Evolutionary conservation across 2,329 filamentous ascomycete species (phyloP), one percentile per base, ranked within the genome.

Genomic region (Fusarium albidum): DNA sequence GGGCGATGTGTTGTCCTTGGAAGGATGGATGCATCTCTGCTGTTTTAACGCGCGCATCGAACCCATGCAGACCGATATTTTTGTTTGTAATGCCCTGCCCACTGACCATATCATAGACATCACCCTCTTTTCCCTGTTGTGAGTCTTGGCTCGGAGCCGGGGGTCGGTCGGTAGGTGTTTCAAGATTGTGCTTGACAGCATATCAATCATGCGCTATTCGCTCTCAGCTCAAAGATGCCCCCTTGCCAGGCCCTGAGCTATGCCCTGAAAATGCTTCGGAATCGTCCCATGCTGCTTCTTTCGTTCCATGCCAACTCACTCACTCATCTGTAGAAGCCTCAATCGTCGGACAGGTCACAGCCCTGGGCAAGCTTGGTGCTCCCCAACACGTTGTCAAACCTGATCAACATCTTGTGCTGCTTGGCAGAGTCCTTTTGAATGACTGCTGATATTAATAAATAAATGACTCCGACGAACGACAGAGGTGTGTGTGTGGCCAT

Each of bases 81-180:
- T 35, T 18, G 35, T 21, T 50, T 41, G 41, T 56, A 31, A 59
- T 60, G 57, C 57, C 40, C 39, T 29, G 43, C 46, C n/a, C 18
- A 14, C 58, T 17, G 28, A 33, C 50, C 28, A 26, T 56, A 43
- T 27, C 41, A 49, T 40, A 17, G n/a, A 11, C 37, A 52, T 44
- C 34, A 40, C 48, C 49, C n/a, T n/a, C n/a, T n/a, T 42, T 47
- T 55, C 59, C 35, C 49, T 63, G 52, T 28, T 63, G 57, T 58
- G 17, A 43, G 37, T 32, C 49, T 32, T 42, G 54, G 53, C 59
- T 55, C 21, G 45, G 49, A 47, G 31, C 59, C 59, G 29, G 58
- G 59, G n/a, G n/a, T n/a, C n/a, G n/a, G n/a, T n/a, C n/a, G n/a
- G 51, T 59, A 29, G 40, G 34, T 45, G 59, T 63, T 63, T 63